A percentile compares a stretch with the other conserved stretches of the same genome.
phyloP scores from a whole-genome alignment of 768 basidiomycete genomes.

The Naganishia friedmannii region DNA sequence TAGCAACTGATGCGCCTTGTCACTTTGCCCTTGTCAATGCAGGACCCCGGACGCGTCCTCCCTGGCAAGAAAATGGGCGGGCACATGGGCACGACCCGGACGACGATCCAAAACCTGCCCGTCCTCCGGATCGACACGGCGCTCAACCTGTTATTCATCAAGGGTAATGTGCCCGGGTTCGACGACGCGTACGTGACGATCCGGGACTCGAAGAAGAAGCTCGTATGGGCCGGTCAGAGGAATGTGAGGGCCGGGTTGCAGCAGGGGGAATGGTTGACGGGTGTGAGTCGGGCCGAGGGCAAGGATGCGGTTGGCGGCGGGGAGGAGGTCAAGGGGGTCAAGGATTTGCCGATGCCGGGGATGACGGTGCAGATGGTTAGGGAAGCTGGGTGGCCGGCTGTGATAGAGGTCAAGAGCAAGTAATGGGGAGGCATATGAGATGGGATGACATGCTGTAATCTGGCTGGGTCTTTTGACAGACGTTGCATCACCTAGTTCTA shows the following conservation, averaged over 20 bases:
- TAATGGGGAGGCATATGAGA: background rate
- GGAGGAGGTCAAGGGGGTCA: background rate
- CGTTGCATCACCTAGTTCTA: too few species aligned
- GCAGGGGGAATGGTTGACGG: slow-evolving; percentile 40
- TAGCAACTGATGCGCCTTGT: too few species aligned
- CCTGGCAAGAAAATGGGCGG: slow-evolving; percentile 99
- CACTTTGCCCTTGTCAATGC: background rate
- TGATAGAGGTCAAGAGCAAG: slow-evolving; percentile 22
- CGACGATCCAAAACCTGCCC: slow-evolving; percentile 80
- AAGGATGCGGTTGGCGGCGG: slow-evolving; percentile 1
- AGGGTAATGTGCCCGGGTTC: slow-evolving; percentile 84
- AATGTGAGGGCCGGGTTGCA: slow-evolving; percentile 43
- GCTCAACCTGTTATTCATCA: slow-evolving; percentile 84
- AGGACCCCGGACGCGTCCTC: slow-evolving; percentile 95
- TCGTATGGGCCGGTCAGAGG: slow-evolving; percentile 70
- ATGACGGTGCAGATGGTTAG: slow-evolving; percentile 22
- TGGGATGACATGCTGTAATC: too few species aligned
- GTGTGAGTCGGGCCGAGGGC: background rate
- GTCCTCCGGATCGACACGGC: slow-evolving; percentile 82
- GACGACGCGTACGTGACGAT: slow-evolving; percentile 84
- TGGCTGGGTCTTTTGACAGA: too few species aligned
- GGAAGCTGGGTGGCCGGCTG: slow-evolving; percentile 19
- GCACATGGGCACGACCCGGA: slow-evolving; percentile 76
- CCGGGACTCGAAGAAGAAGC: slow-evolving; percentile 84
- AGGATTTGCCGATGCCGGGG: slow-evolving; percentile 22